These are phyloP conservation scores for Podospora anserina DNA, from an alignment of 495 filamentous ascomycete species.

Conservation along the genomic window DNA sequence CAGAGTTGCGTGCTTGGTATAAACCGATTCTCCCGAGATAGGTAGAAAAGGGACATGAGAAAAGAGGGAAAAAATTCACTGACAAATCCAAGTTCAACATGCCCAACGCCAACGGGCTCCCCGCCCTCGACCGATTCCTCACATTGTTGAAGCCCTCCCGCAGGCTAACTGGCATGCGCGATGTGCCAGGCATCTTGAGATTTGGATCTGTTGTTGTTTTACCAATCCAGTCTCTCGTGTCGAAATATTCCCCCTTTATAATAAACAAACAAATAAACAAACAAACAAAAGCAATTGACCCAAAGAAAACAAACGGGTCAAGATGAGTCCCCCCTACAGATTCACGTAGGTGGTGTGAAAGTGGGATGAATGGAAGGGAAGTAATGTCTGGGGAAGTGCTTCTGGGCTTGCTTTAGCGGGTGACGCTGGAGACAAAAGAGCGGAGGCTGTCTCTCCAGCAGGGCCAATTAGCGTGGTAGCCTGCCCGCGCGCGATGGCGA, in stretches of 20 bases:
- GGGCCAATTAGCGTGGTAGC: background rate
- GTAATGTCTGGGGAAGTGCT: background rate
- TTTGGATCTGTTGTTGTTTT: background rate
- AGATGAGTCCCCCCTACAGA: background rate
- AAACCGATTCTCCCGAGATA: background rate
- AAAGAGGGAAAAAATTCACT: slow-evolving; percentile 35
- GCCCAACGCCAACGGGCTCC: slow-evolving; percentile 56
- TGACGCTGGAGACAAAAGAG: background rate
- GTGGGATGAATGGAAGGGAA: background rate
- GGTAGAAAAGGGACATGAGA: background rate
- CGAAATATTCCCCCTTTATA: background rate
- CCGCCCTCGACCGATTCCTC: slow-evolving; percentile 52
- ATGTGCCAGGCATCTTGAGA: slow-evolving; percentile 49
- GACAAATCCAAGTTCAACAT: slow-evolving; percentile 79
- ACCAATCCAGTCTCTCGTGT: slow-evolving; percentile 41
- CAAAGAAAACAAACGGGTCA: too few species aligned
- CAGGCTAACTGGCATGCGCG: slow-evolving; percentile 65
- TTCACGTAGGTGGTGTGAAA: background rate
- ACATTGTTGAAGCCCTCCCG: slow-evolving; percentile 57
- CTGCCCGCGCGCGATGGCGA: background rate
- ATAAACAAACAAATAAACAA: background rate
- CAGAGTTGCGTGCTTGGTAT: background rate
- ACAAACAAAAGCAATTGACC: background rate
- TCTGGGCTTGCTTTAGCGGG: background rate
- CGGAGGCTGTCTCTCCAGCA: background rate